These are phyloP conservation scores for Cucumis melo DNA, from an alignment of 306 rosid genomes.

Conservation along the genomic window DNA sequence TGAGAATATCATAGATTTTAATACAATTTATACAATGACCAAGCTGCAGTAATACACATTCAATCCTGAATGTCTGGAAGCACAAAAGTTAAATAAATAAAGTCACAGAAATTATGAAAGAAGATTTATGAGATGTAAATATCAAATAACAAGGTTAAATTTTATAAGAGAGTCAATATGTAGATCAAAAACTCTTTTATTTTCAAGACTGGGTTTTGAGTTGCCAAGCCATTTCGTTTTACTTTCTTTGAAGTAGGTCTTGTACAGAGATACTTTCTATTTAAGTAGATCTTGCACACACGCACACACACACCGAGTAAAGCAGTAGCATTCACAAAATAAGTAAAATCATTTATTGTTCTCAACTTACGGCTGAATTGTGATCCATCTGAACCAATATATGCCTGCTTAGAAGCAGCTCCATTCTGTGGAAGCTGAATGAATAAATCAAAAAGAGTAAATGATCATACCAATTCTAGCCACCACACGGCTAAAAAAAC, in stretches of 20 bases:
- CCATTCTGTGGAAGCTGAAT: slow-evolving; percentile 76
- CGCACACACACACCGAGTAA: no score
- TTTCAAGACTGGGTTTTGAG: background rate
- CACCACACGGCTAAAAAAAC: slow-evolving; percentile 7
- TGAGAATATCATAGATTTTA: slow-evolving; percentile 11
- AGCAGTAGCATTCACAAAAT: background rate
- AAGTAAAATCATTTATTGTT: background rate
- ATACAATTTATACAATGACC: slow-evolving; percentile 5
- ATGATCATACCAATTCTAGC: slow-evolving; percentile 8
- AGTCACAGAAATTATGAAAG: background rate
- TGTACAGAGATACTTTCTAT: background rate
- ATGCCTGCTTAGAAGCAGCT: slow-evolving; percentile 42
- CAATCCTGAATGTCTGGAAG: background rate
- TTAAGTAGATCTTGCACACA: no score
- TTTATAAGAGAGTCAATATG: background rate
- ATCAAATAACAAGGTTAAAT: background rate
- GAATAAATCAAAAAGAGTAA: slow-evolving; percentile 4
- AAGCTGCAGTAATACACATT: background rate
- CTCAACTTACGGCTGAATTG: slow-evolving; percentile 43
- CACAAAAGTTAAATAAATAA: background rate
- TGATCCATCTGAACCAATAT: slow-evolving; percentile 30
- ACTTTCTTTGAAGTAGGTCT: background rate
- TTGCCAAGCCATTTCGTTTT: background rate
- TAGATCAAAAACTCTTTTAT: background rate
- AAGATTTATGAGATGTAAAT: background rate